Evolutionary conservation across 352 stramenopile species (phyloP), one percentile per base, ranked within the genome.

Genomic region (Phytophthora cajani): DNA sequence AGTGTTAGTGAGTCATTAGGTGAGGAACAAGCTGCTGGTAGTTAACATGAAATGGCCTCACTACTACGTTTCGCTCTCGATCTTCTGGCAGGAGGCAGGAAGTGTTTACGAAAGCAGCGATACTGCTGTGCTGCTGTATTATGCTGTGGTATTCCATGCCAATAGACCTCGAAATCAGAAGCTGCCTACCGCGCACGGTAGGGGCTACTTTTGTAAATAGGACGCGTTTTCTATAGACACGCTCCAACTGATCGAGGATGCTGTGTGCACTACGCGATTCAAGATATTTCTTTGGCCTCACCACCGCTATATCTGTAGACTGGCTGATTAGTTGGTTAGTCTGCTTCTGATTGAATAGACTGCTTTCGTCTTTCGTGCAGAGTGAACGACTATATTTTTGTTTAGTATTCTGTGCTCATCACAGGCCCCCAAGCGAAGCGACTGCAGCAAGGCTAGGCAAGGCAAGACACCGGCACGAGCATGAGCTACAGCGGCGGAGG

Each of bases 401-500:
- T 33, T 33, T 6, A 33, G 30, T 33, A 33, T 33, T 33, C 30
- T 33, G 30, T 33, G 30, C 30, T 33, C 30, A 33, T 33, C 14
- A 25, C 51, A 57, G 11, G 40, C 40, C 5, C 53, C 30, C 8
- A 27, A 30, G 27, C 27, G 27, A 30, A 30, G 27, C 27, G 9
- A 36, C 30, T 59, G 23, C 10, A 27, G 16, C 23, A 27, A 27
- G 23, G 2, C 23, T 23, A 23, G 21, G 21, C 30, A 27, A 47
- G 10, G 19, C 54, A 19, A 16, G 19, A 25, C 50, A 38, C 12
- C n/a, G 16, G 10, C 16, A n/a, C 11, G 9, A n/a, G 49, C 38
- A 73, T 73, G 66, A 73, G 66, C 32, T 69, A 69, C 60, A 69
- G 25, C 49, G 61, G 69, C 16, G 64, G 56, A 17, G 64, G 57